Percentiles rank a stretch among this genome's conserved stretches.
Conservation (phyloP, 345 rosid genomes). For the Eucalyptus paniculata region DNA sequence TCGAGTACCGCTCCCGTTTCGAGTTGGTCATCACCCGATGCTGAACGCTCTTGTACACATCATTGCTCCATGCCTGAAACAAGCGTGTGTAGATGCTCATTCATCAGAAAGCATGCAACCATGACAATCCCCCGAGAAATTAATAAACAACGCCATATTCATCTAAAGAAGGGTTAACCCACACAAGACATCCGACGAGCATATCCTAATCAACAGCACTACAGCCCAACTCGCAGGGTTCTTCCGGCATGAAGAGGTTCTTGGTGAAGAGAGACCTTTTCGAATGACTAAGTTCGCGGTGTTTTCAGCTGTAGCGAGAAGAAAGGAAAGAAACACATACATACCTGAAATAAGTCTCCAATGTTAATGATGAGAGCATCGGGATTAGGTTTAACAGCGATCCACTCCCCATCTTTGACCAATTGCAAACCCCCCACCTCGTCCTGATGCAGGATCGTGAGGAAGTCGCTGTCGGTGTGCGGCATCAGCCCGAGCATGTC, state of each 20-base stretch:
- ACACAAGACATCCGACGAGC: not conserved
- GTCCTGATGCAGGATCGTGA: constrained; percentile 81
- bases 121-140: not conserved
- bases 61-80: constrained; percentile 89
- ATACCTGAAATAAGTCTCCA: constrained; percentile 93
- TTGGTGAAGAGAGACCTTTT: not conserved
- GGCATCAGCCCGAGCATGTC: constrained; percentile 71
- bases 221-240: not conserved
- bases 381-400: constrained; percentile 80
- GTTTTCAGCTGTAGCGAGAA: not conserved
- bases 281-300: not conserved
- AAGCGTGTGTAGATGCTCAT: not conserved
- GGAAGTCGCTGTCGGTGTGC: constrained; percentile 95
- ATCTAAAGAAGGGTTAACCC: not conserved
- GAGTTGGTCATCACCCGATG: constrained; percentile 80
- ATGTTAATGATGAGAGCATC: constrained; percentile 70
- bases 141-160: not conserved
- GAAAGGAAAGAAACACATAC: not conserved
- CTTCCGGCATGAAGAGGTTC: not conserved
- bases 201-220: not conserved
- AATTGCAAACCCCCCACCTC: constrained; percentile 88
- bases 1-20: constrained; percentile 57
- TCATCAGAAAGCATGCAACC: not conserved
- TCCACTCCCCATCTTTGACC: constrained; percentile 70
- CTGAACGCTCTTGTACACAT: constrained; percentile 69